A percentile compares a stretch with the other conserved stretches of the same genome.
Conservation (phyloP, 441 rosid genomes). For the Erodium texanum region DNA sequence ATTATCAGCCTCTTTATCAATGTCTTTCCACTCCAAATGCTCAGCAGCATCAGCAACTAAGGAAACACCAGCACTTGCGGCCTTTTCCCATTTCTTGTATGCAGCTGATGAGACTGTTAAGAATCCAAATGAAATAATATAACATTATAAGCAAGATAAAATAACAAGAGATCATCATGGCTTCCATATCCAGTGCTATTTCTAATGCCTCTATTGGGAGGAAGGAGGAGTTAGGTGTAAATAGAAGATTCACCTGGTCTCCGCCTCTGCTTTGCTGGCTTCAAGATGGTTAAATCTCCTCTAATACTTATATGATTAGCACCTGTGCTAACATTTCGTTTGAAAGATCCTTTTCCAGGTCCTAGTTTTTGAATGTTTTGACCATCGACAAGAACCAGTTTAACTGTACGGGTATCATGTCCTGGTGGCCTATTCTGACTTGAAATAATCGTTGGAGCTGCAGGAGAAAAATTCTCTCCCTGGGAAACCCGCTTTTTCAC, state of each 20-base stretch:
- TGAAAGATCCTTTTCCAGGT: constrained; percentile 56
- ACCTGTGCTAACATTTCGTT: constrained; percentile 51
- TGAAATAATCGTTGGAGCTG: constrained; percentile 39
- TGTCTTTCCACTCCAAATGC: constrained; percentile 69
- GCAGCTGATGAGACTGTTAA: constrained; percentile 46
- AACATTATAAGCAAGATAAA: too few species aligned
- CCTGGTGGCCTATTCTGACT: constrained; percentile 59
- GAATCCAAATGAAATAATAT: too few species aligned
- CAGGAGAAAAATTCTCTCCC: constrained; percentile 57
- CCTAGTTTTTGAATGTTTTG: constrained; percentile 76
- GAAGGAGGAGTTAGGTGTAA: too few species aligned
- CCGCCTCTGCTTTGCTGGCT: constrained; percentile 67
- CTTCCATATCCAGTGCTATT: too few species aligned
- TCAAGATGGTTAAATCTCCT: constrained; percentile 48
- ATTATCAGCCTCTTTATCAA: constrained; percentile 40
- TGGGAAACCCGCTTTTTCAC: constrained; percentile 60
- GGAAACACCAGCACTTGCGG: constrained; percentile 97
- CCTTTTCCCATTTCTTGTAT: constrained; percentile 91
- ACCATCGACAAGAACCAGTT: constrained; percentile 63
- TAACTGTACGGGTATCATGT: constrained; percentile 51
- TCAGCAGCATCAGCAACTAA: constrained; percentile 99
- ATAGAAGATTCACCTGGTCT: constrained; percentile 63
- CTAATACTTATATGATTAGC: constrained; percentile 42
- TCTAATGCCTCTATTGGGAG: too few species aligned
- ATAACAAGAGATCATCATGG: too few species aligned